Percentiles rank a stretch among this genome's conserved stretches.
phyloP scores from a whole-genome alignment of 2,329 filamentous ascomycete species.

The Ascochyta clinopodiicola region DNA sequence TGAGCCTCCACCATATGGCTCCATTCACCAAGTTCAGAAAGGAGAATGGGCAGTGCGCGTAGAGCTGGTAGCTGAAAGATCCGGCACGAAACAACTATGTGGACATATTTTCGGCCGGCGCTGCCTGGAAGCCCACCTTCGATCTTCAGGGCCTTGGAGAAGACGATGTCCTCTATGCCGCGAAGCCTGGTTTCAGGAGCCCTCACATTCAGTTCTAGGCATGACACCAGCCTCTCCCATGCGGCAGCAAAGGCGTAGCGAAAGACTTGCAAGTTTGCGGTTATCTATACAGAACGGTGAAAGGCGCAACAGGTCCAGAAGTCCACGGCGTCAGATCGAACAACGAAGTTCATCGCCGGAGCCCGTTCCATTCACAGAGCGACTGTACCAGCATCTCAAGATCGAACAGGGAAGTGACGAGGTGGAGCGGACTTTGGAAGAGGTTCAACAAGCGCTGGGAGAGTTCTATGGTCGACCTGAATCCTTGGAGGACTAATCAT shows the following conservation, averaged over 20 bases:
- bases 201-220: background rate
- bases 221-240: background rate
- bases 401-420: conserved; percentile 1
- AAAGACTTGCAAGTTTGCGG: background rate
- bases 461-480: background rate
- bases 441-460: background rate
- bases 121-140: conserved; percentile 7
- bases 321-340: background rate
- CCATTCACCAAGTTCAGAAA: background rate
- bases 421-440: background rate
- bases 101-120: conserved; percentile 8
- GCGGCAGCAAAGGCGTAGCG: background rate
- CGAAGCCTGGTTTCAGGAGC: background rate
- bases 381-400: background rate
- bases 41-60: conserved; percentile 14
- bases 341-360: background rate
- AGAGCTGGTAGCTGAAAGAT: conserved; percentile 1
- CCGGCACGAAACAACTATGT: conserved; percentile 7
- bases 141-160: conserved; percentile 1
- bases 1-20: background rate
- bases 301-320: background rate
- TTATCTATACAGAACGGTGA: background rate
- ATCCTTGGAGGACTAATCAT: background rate
- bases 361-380: background rate
- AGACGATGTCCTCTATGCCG: conserved; percentile 14